phyloP scores from a whole-genome alignment of 2,329 filamentous ascomycete species.

The Claviceps pusilla region DNA sequence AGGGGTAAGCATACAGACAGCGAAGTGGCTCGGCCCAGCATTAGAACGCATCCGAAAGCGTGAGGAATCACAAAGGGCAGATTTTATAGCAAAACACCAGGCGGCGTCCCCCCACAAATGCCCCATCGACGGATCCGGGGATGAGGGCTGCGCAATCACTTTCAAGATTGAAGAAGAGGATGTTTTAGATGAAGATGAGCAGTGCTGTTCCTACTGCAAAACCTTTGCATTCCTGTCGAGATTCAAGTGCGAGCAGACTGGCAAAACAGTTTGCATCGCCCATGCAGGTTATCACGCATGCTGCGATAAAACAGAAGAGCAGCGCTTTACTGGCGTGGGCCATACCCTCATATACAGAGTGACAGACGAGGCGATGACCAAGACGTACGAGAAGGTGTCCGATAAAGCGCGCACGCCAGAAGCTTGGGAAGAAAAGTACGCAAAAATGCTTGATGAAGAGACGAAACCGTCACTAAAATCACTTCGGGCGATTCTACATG shows the following conservation, averaged over 20 bases:
- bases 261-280: conserved; percentile 66
- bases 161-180: conserved; percentile 57
- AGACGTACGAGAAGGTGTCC: conserved; percentile 57
- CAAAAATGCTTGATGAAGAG: conserved; percentile 69
- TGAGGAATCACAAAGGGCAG: conserved; percentile 52
- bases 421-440: conserved; percentile 79
- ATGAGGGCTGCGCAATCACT: conserved; percentile 41
- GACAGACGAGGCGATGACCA: conserved; percentile 52
- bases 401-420: conserved; percentile 81
- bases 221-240: conserved; percentile 81
- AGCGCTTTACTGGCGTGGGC: conserved; percentile 52
- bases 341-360: conserved; percentile 69
- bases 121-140: conserved; percentile 24
- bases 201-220: conserved; percentile 89
- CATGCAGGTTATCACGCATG: conserved; percentile 73
- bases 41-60: conserved; percentile 62
- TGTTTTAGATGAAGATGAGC: conserved; percentile 80
- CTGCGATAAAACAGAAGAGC: conserved; percentile 52
- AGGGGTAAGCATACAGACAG: conserved; percentile 62
- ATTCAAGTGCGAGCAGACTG: conserved; percentile 69
- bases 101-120: conserved; percentile 40
- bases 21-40: conserved; percentile 88
- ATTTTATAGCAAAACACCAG: conserved; percentile 53
- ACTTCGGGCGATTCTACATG: conserved; percentile 67
- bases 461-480: conserved; percentile 73